Evolutionary conservation across 1,284 basidiomycete species (phyloP), one percentile per base, ranked within the genome.

Genomic region (Meripilus lineatus): DNA sequence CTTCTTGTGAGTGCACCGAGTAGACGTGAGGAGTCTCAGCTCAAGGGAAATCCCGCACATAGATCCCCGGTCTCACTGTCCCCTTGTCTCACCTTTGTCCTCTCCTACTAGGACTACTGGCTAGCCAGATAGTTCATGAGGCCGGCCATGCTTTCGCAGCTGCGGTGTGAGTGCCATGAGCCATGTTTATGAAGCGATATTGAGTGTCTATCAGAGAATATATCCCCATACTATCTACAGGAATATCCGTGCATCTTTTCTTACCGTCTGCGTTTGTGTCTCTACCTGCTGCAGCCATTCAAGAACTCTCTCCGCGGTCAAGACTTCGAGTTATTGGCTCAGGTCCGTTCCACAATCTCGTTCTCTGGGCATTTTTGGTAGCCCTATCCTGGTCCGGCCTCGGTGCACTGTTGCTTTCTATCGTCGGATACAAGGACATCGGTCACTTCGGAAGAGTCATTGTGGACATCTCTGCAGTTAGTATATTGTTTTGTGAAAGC

Each of bases 51-150:
- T 30, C n/a, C 28, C 8, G 28, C 28, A 18, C 34, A 8, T 40
- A 89, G 85, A 79, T 89, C 34, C 87, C 87, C 13, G 87, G 87
- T 3, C 47, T 88, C 3, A 89, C 84, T 2, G 75, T 84, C 1
- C 87, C 86, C 1, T 54, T 84, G n/a, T 61, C 63, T 25, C 77
- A 89, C 55, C 53, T 84, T 1, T 79, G 79, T 3, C 49, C 77
- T 24, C 75, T 89, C 38, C 53, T 89, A 13, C 14, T 71, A n/a
- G 69, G 79, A 0, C 68, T 89, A 3, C 69, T 80, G 40, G 24
- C 75, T 6, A 71, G 71, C 32, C 84, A 87, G 61, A 51, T 79
- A 14, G 54, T 84, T 15, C 86, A 89, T 52, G 86, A 89, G 64
- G 59, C 73, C 0, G 86, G 86, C 11, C 86, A 89, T 59, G 81